Evolutionary conservation across 768 basidiomycete species (phyloP), one percentile per base, ranked within the genome.

Genomic region (Rhizopogon vesiculosus): DNA sequence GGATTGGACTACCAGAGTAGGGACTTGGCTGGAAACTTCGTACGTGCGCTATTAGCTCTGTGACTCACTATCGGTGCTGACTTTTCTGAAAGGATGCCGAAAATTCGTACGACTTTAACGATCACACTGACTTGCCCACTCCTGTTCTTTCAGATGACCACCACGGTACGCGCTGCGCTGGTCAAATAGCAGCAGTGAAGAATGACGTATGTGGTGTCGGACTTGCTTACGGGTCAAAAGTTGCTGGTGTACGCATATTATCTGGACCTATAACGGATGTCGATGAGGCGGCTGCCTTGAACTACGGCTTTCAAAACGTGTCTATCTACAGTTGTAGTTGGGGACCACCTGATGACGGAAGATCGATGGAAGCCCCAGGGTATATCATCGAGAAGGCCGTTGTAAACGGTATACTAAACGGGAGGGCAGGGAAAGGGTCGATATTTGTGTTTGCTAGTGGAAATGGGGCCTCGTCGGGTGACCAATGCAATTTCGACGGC

Each of bases 401-500:
- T 61, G 75, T 98, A 25, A 96, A 98, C 61, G 97, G 97, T 18
- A 83, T 98, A 40, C 87, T 90, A 69, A 87, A 90, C 35, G 97
- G 97, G 2, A 84, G 97, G 44, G 79, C 73, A 28, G 93, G 94
- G 22, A 93, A 91, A 65, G 97, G 97, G 1, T 93, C 90, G 33
- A 78, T 99, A 58, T 98, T 90, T 61, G 97, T 99, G 28, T 99
- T 98, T 65, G 97, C 97, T 4, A 94, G 92, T 53, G 97, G 97
- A 0, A 99, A 99, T 66, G 97, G 97, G 7, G 97, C 93, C 31
- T 81, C 80, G 7, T 79, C 81, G 53, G 92, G 89, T 16, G 97
- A 99, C 66, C 96, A 98, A 69, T 99, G 97, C 77, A 99, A 99
- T 69, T 98, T 99, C 66, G 96, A 98, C 62, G 97, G 97, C 7